Percentiles rank a stretch among this genome's conserved stretches.
These are phyloP conservation scores for Fusarium cicatricum DNA, from an alignment of 2,329 filamentous ascomycete species.

Conservation along the genomic window DNA sequence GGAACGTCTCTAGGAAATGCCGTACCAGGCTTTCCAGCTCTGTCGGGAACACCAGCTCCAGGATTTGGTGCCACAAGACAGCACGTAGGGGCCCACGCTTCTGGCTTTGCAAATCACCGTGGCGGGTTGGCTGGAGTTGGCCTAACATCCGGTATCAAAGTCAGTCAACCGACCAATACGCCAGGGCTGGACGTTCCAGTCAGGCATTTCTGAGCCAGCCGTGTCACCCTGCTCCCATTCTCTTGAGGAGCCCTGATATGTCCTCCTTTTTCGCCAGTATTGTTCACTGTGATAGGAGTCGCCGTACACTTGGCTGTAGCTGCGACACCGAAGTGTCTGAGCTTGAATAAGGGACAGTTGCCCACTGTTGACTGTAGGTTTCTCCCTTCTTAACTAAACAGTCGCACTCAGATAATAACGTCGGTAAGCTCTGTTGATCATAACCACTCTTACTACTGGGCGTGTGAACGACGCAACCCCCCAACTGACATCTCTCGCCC, in stretches of 20 bases:
- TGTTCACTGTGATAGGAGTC: too few relatives aligned
- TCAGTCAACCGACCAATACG: slow-evolving; percentile 38
- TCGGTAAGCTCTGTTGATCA: too few relatives aligned
- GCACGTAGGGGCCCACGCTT: slow-evolving; percentile 9
- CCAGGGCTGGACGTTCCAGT: slow-evolving; percentile 26
- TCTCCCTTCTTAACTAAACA: too few relatives aligned
- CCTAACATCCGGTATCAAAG: slow-evolving; percentile 44
- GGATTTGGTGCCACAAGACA: slow-evolving; percentile 16
- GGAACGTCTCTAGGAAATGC: slow-evolving; percentile 11
- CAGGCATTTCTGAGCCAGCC: slow-evolving; percentile 15
- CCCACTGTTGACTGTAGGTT: too few relatives aligned
- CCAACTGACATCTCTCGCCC: not conserved
- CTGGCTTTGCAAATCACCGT: slow-evolving; percentile 33
- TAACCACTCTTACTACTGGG: too few relatives aligned
- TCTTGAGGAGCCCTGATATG: not conserved
- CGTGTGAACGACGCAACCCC: too few relatives aligned
- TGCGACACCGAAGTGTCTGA: too few relatives aligned
- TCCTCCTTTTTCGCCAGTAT: not conserved
- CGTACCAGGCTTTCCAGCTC: slow-evolving; percentile 7
- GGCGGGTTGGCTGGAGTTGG: slow-evolving; percentile 39
- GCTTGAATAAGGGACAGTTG: too few relatives aligned
- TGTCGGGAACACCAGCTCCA: slow-evolving; percentile 14
- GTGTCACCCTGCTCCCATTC: not conserved
- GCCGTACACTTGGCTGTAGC: too few relatives aligned
- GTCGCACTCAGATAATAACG: too few relatives aligned